These are phyloP conservation scores for Geotrichum klebahnii DNA, from an alignment of 1,139 yeast species.

Conservation along the genomic window DNA sequence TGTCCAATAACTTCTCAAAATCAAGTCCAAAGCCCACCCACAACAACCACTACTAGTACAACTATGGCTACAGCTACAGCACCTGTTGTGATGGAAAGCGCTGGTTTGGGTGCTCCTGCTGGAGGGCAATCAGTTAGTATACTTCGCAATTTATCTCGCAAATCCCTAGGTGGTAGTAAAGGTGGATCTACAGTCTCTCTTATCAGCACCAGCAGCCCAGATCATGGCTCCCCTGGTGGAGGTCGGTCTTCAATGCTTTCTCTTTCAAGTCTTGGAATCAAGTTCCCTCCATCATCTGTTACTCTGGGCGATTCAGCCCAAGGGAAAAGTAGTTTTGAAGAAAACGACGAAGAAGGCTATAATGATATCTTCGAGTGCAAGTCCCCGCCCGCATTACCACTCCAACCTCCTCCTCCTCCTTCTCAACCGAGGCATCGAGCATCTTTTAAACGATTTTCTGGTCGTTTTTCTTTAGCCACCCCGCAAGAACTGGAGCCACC, in stretches of 20 bases:
- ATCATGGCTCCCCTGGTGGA: background rate
- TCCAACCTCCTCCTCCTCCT: conserved; percentile 7
- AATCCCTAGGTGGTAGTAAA: conserved; percentile 7
- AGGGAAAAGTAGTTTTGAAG: background rate
- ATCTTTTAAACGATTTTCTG: conserved; percentile 1
- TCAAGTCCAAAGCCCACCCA: background rate
- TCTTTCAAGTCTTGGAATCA: conserved; percentile 9
- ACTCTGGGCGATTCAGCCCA: background rate
- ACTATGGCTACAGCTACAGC: conserved; percentile 13
- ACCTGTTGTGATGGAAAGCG: background rate
- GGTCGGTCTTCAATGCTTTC: conserved; percentile 14
- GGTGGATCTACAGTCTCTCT: conserved; percentile 1
- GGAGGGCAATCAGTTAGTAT: conserved; percentile 3
- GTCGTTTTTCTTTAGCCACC: background rate
- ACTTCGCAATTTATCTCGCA: conserved; percentile 12
- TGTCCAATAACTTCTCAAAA: conserved; percentile 4
- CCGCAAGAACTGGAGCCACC: no score
- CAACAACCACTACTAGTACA: conserved; percentile 1
- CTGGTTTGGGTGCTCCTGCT: background rate
- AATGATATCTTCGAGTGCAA: background rate
- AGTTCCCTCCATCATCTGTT: background rate
- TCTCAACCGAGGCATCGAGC: background rate
- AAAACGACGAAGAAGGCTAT: background rate
- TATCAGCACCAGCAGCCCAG: background rate
- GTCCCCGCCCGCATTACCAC: conserved; percentile 5